Conservation (phyloP, 2,329 filamentous ascomycete genomes). For the Ascochyta clinopodiicola region DNA sequence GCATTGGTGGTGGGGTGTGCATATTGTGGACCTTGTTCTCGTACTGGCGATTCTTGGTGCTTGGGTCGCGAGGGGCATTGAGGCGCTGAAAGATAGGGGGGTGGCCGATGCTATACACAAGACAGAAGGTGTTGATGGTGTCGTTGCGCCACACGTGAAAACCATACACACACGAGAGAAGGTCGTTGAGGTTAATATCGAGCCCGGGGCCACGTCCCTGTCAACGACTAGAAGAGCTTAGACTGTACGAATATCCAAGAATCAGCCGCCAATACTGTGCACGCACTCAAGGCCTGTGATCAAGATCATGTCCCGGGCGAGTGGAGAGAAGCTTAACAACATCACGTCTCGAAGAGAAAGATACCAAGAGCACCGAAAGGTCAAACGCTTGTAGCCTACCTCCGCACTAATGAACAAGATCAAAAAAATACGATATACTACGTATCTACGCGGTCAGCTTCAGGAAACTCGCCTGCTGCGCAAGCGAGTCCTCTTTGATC, state of each 20-base stretch:
- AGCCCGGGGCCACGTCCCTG: not conserved
- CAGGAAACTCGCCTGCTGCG: conserved; percentile 3
- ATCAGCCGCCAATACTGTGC: too few relatives aligned
- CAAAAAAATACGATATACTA: too few relatives aligned
- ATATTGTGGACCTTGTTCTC: conserved; percentile 57
- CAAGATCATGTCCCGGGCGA: too few relatives aligned
- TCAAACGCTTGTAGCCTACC: too few relatives aligned
- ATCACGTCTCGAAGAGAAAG: too few relatives aligned
- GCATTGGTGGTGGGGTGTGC: conserved; percentile 93
- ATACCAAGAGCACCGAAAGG: too few relatives aligned
- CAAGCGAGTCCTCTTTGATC: conserved; percentile 34
- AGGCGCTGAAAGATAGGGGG: not conserved
- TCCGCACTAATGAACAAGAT: too few relatives aligned
- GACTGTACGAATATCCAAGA: too few relatives aligned
- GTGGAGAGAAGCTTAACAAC: too few relatives aligned
- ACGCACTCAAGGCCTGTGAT: too few relatives aligned
- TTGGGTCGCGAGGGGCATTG: not conserved
- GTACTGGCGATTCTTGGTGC: not conserved
- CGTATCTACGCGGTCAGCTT: conserved; percentile 8
- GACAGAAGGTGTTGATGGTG: not conserved
- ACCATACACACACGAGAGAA: not conserved
- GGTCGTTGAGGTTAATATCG: not conserved
- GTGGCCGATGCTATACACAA: not conserved
- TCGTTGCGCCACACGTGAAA: not conserved
- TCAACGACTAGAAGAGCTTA: too few relatives aligned